Base-by-base conservation (phyloP, 2,329 filamentous ascomycete genomes). In the Plenodomus tracheiphilus region DNA sequence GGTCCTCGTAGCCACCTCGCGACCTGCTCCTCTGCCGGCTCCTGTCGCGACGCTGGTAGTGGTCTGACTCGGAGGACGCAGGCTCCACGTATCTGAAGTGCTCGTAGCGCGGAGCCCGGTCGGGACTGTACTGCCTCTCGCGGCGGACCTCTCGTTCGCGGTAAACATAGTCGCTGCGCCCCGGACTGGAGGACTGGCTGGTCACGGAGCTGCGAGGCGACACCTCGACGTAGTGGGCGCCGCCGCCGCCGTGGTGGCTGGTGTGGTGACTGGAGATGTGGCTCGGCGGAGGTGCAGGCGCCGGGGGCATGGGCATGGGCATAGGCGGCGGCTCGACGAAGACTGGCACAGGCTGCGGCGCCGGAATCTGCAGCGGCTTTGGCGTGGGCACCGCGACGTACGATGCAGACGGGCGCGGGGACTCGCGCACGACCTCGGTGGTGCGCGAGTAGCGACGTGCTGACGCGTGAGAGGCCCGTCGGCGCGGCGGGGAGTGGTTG, bases 71-170 rank as follows among this genome's bases (percentile, higher is more conserved):
- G 37, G 56, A 66, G 44, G 64, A 56, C 40, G 69, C 66, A 37
- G 70, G 66, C 58, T 78, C 73, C 6, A 79, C 72, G 54, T 79
- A 79, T 36, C 76, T 65, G 53, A 74, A 79, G 32, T 73, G 74
- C 53, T 78, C 76, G 55, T 77, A 78, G 17, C 73, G 68, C 19
- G 69, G 66, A 28, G 59, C 59, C 25, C 53, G 47, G 2, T 62
- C 61, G 1, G 71, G 72, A 41, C 67, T 70, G 35, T 71, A 66
- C 44, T 66, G 61, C 46, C 57, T 55, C 59, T 75, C 71, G n/a
- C 75, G 65, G 43, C 75, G 49, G 13, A 73, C 68, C 56, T 78
- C 75, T 39, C 69, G 65, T 66, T 79, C 77, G 19, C 73, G 71
- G 39, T 75, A 61, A 32, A 75, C 72, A 56, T 76, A 77, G 30